A percentile compares a stretch with the other conserved stretches of the same genome.
These are phyloP conservation scores for Tolypocladium sp. DNA, from an alignment of 2,329 filamentous ascomycete genomes.

Conservation along the genomic window DNA sequence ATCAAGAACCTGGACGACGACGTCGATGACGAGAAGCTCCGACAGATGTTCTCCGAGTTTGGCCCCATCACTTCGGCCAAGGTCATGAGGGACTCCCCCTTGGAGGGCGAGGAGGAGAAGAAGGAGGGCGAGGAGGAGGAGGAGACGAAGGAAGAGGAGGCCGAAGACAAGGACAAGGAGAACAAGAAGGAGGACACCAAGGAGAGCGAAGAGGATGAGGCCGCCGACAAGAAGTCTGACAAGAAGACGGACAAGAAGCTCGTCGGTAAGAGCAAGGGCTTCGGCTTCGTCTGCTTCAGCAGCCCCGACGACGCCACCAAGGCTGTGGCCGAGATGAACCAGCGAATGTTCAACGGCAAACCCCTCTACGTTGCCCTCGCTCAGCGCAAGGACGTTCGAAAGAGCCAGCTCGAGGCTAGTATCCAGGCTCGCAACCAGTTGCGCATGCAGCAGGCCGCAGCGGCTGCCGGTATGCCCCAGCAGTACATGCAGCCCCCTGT, in stretches of 20 bases:
- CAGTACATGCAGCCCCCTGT: conserved; percentile 84
- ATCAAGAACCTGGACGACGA: conserved; percentile 99
- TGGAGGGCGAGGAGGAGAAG: conserved; percentile 46
- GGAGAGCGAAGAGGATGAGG: conserved; percentile 34
- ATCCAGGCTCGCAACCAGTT: conserved; percentile 99
- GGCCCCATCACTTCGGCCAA: conserved; percentile 97
- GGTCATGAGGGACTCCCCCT: conserved; percentile 84
- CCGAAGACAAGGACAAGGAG: conserved; percentile 29
- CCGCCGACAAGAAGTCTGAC: conserved; percentile 48
- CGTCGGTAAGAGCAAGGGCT: conserved; percentile 99
- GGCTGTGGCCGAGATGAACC: conserved; percentile 99
- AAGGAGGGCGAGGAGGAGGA: conserved; percentile 46
- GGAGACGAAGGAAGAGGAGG: conserved; percentile 42
- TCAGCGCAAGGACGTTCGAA: conserved; percentile 98
- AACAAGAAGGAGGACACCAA: conserved; percentile 36
- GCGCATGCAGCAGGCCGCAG: conserved; percentile 94
- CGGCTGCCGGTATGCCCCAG: conserved; percentile 79
- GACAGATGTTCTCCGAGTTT: conserved; percentile 82
- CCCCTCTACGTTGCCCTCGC: conserved; percentile 95
- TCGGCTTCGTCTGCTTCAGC: conserved; percentile 99
- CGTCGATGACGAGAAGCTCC: conserved; percentile 94
- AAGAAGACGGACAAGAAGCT: conserved; percentile 56
- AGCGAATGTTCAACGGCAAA: conserved; percentile 96
- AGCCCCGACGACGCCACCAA: conserved; percentile 99
- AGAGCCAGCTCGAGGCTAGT: conserved; percentile 97